Evolutionary conservation across 73 alveolate genomes (phyloP).

Genomic region (Uronychia binucleata): DNA sequence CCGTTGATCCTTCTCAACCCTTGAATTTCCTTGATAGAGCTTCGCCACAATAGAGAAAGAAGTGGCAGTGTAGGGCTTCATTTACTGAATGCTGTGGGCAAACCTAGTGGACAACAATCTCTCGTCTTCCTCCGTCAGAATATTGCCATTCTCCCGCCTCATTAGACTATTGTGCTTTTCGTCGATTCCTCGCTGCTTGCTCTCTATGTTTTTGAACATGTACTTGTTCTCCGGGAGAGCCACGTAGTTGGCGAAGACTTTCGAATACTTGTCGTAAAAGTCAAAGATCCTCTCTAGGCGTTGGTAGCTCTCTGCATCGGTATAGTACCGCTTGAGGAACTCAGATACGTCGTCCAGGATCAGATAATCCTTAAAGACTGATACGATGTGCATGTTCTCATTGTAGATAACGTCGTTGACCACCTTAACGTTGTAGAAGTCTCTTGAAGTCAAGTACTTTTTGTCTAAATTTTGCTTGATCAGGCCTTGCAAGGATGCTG

Average conservation of each 20-base stretch:
- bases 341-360: constrained; percentile 83
- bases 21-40: neutral
- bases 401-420: constrained; percentile 77
- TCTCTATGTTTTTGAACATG: constrained; percentile 80
- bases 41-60: neutral
- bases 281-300: constrained; percentile 81
- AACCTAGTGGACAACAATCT: neutral
- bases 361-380: constrained; percentile 87
- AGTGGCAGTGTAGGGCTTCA: neutral
- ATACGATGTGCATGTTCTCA: constrained; percentile 76
- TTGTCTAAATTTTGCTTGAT: constrained; percentile 26
- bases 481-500: neutral
- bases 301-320: constrained; percentile 50
- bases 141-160: neutral
- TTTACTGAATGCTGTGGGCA: neutral
- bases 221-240: constrained; percentile 78
- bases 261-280: constrained; percentile 78
- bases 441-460: constrained; percentile 51
- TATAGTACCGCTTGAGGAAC: constrained; percentile 77
- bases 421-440: constrained; percentile 46
- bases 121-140: neutral
- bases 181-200: constrained; percentile 75
- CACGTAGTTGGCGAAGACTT: constrained; percentile 87
- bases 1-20: neutral
- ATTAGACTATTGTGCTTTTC: constrained; percentile 49